phyloP scores from a whole-genome alignment of 257 asterid genomes.

The Nicotiana tabacum region DNA sequence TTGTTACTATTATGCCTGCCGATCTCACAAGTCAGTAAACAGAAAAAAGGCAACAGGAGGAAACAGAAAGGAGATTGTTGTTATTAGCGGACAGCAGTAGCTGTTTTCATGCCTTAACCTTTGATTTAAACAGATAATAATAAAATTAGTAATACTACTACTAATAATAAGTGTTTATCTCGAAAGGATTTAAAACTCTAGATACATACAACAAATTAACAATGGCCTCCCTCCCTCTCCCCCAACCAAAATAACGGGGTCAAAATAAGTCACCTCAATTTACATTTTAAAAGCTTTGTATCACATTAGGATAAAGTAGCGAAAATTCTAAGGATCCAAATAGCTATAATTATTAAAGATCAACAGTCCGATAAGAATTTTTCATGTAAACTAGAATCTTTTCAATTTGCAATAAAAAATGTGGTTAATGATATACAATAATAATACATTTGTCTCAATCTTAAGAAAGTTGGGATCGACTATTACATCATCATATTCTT shows the following conservation, averaged over 20 bases:
- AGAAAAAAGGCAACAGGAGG: conserved; percentile 3
- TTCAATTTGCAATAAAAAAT: neutral
- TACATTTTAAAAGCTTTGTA: neutral
- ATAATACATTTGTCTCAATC: neutral
- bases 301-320: neutral
- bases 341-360: neutral
- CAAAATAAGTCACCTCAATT: neutral
- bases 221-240: neutral
- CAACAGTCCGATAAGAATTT: neutral
- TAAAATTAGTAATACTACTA: neutral
- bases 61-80: conserved; percentile 7
- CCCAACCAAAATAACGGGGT: neutral
- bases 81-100: neutral
- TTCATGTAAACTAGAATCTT: no score
- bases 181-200: neutral
- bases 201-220: neutral
- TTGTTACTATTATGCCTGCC: neutral
- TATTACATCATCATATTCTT: no score
- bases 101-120: neutral
- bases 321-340: neutral
- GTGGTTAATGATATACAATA: no score
- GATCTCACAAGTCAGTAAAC: neutral
- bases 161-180: neutral
- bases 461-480: no score
- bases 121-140: neutral